These are phyloP conservation scores for Dianthus caryophyllus DNA, from an alignment of 148 eudicot species.

Conservation along the genomic window DNA sequence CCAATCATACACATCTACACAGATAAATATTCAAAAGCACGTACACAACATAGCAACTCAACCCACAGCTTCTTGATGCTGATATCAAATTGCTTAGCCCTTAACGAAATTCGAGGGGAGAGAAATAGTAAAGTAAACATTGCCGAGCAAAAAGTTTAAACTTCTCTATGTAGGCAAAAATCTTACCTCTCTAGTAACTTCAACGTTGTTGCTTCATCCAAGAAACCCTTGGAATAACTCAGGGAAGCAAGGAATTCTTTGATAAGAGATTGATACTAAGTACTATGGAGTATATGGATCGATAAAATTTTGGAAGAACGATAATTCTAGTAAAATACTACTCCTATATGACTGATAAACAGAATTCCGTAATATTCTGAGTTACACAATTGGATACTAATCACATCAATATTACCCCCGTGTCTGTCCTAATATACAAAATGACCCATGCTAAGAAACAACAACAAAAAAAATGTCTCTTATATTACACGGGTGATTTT, in stretches of 20 bases:
- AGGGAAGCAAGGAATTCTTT: slow-evolving; percentile 86
- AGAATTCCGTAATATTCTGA: too few relatives aligned
- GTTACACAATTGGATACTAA: too few relatives aligned
- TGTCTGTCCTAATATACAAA: too few relatives aligned
- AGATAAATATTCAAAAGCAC: neutral
- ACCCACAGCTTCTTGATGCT: neutral
- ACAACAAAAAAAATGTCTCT: too few relatives aligned
- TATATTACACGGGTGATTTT: too few relatives aligned
- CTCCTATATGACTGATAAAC: too few relatives aligned
- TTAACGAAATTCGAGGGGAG: neutral
- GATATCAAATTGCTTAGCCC: neutral
- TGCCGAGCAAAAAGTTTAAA: neutral
- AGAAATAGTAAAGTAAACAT: slow-evolving; percentile 6
- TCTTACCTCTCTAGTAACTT: slow-evolving; percentile 79
- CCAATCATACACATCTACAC: too few relatives aligned
- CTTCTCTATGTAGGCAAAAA: neutral
- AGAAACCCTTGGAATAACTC: slow-evolving; percentile 86
- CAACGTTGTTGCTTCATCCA: slow-evolving; percentile 97
- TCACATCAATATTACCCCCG: too few relatives aligned
- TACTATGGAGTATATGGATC: too few relatives aligned
- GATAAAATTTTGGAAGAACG: too few relatives aligned
- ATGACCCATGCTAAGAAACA: too few relatives aligned
- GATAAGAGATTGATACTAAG: slow-evolving; percentile 64
- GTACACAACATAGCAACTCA: neutral
- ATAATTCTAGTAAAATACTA: too few relatives aligned